Base-by-base conservation (phyloP, 495 filamentous ascomycete species). In the Xeromyces bisporus region DNA sequence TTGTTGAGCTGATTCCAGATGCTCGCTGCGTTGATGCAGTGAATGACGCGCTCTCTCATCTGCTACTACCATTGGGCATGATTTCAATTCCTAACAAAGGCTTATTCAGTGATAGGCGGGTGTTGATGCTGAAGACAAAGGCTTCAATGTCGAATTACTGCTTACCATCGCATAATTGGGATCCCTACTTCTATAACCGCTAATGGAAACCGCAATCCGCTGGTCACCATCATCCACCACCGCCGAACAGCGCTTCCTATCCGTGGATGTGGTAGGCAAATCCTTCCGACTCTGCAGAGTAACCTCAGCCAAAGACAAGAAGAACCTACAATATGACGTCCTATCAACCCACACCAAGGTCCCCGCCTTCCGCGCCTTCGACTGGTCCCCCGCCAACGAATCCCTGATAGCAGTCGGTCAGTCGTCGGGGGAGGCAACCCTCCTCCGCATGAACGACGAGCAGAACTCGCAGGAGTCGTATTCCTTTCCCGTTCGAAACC, bases 351-450 rank as follows among this genome's bases (percentile, higher is more conserved):
- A 83, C 39, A 69, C 72, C 38, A 81, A 85, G 42, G 69, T 94
- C 11, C 85, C 85, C n/a, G 63, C 70, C 6, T 76, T 92, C 44
- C 83, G 76, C 30, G 83, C 86, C 16, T 94, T 92, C 55, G 89
- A 96, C 58, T 96, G 91, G 89, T 93, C 91, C 0, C 76, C 81
- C 7, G 62, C 66, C 11, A 64, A 81, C 38, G 71, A 72, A 51
- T 75, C 75, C 29, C 61, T 96, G 25, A 70, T 94, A 25, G 84
- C 79, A 16, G 72, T 96, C 10, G 89, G 89, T 16, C 79, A 82
- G 40, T 68, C 73, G 7, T 81, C 77, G 29, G 91, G 89, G 18
- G 75, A 89, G 40, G 80, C 85, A 35, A 78, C 77, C 28, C 66
- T 97, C 15, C 51, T 94, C 36, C 71, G 78, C 29, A 67, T 94